Evolutionary conservation across 164 flowering plant genomes (phyloP).

Genomic region (grape (Vitis vinifera)): DNA sequence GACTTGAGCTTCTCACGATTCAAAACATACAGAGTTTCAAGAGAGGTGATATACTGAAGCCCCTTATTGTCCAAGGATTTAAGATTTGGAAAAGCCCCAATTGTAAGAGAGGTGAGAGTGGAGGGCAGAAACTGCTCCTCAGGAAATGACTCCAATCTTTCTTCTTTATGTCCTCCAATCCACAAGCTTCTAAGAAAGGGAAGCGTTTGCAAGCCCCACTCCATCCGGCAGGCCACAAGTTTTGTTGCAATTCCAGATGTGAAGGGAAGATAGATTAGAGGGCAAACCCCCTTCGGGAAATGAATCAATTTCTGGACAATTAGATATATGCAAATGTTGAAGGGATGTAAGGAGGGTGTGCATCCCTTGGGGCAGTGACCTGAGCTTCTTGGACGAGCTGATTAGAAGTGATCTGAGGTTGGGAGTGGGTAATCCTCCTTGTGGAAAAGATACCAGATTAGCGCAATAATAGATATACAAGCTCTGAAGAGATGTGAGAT

Average conservation of each 20-base stretch:
- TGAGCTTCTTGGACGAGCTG: conserved; percentile 4
- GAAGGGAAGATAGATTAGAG: conserved; percentile 3
- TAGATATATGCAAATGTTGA: not conserved
- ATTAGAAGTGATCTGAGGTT: conserved; percentile 1
- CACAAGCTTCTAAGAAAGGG: not conserved
- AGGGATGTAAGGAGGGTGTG: conserved; percentile 16
- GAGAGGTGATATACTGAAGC: conserved; percentile 16
- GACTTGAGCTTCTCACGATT: not conserved
- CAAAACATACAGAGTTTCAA: not conserved
- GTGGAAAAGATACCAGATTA: conserved; percentile 1
- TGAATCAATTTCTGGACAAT: conserved; percentile 8
- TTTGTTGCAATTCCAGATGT: not conserved
- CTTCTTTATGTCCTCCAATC: too few species aligned
- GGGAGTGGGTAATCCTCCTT: conserved; percentile 11
- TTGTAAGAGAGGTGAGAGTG: conserved; percentile 1
- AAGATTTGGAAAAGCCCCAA: not conserved
- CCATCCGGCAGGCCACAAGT: not conserved
- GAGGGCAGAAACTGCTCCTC: conserved; percentile 14
- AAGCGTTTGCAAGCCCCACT: conserved; percentile 7
- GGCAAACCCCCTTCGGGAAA: conserved; percentile 26
- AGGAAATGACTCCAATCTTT: conserved; percentile 10
- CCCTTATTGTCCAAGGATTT: conserved; percentile 8
- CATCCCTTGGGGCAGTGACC: conserved; percentile 20
- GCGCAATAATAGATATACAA: too few species aligned
- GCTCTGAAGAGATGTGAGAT: too few species aligned